These are phyloP conservation scores for Thielaviopsis punctulata DNA, from an alignment of 2,329 filamentous ascomycete species.

Conservation along the genomic window DNA sequence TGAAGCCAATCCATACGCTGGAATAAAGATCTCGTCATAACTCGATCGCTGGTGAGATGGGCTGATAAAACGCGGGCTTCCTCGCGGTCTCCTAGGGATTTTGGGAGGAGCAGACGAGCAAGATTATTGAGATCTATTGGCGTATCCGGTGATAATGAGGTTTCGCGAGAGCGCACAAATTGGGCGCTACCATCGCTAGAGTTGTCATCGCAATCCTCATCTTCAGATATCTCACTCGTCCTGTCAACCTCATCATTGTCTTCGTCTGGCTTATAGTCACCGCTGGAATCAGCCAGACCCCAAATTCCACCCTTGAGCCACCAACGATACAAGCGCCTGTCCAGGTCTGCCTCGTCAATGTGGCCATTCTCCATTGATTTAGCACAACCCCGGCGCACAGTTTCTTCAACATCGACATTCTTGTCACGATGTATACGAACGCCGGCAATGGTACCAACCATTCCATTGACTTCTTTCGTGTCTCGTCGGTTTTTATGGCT, in stretches of 20 bases:
- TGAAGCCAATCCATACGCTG: conserved; percentile 49
- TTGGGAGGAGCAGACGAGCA: conserved; percentile 66
- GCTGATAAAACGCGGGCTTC: conserved; percentile 69
- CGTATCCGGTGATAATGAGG: conserved; percentile 42
- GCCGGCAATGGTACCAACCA: conserved; percentile 8
- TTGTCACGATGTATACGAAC: conserved; percentile 23
- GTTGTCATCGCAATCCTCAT: conserved; percentile 3
- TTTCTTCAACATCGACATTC: conserved; percentile 63
- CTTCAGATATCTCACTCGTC: conserved; percentile 59
- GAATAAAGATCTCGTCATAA: conserved; percentile 72
- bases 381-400: conserved; percentile 43
- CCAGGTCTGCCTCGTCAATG: conserved; percentile 47
- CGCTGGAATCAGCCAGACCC: conserved; percentile 65
- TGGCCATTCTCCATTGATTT: conserved; percentile 24
- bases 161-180: conserved; percentile 23
- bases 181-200: neutral
- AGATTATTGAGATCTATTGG: conserved; percentile 51
- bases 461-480: neutral
- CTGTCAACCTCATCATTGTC: conserved; percentile 44
- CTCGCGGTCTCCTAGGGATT: conserved; percentile 56
- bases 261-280: conserved; percentile 50
- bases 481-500: conserved; percentile 19
- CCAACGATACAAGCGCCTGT: conserved; percentile 63
- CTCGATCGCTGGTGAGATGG: conserved; percentile 51
- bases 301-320: conserved; percentile 75